Percentiles rank a stretch among this genome's conserved stretches.
Conservation (phyloP, 1,284 basidiomycete species). For the Cystobasidium pallidum region DNA sequence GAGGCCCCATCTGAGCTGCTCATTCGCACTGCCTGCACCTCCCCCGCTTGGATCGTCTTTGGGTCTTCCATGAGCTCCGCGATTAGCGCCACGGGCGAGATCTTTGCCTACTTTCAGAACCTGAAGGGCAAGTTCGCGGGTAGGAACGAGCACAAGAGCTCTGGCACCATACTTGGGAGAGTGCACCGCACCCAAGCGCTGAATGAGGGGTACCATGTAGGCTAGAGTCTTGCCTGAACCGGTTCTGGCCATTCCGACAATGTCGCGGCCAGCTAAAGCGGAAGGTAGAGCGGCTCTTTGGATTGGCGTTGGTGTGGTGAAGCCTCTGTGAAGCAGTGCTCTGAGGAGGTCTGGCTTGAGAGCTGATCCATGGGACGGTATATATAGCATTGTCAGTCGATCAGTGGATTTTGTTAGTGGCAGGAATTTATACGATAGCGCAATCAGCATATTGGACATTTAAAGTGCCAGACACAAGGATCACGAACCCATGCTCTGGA, state of each 20-base stretch:
- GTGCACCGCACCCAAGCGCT: constrained; percentile 81
- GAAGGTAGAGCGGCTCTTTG: constrained; percentile 88
- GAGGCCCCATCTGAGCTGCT: constrained; percentile 79
- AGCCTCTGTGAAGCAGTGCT: constrained; percentile 87
- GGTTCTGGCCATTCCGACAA: constrained; percentile 97
- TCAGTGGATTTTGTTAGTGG: not conserved
- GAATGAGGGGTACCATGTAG: constrained; percentile 90
- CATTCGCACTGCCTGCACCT: constrained; percentile 52
- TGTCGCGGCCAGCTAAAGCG: constrained; percentile 81
- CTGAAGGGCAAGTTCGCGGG: constrained; percentile 92
- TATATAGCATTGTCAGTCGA: constrained; percentile 16
- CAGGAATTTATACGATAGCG: constrained; percentile 11
- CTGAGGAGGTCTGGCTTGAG: constrained; percentile 81
- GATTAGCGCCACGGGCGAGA: constrained; percentile 70
- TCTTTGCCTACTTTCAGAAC: constrained; percentile 94
- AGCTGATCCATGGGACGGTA: no score
- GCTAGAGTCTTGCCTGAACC: constrained; percentile 98
- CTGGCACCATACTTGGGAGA: constrained; percentile 79
- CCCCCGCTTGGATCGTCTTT: constrained; percentile 55
- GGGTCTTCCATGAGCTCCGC: constrained; percentile 65
- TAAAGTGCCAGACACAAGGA: not conserved
- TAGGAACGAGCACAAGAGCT: constrained; percentile 86
- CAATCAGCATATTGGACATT: not conserved
- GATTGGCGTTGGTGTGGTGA: constrained; percentile 93
- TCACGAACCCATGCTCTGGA: constrained; percentile 48